A percentile compares a stretch with the other conserved stretches of the same genome.
These are phyloP conservation scores for Tetrahymena elliotti DNA, from an alignment of 73 alveolate species.

Conservation along the genomic window DNA sequence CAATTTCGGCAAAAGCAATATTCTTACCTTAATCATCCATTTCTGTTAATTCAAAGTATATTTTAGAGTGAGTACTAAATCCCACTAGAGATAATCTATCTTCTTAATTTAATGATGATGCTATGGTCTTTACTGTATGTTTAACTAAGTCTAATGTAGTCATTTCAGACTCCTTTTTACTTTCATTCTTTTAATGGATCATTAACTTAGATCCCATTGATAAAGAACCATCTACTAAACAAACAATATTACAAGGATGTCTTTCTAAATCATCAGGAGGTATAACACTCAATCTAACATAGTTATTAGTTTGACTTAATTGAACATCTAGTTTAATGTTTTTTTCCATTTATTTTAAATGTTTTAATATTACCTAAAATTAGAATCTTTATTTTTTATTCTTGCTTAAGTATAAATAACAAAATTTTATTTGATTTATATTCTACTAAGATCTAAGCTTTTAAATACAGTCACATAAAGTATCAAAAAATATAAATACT, in stretches of 20 bases:
- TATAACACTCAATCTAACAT: not conserved
- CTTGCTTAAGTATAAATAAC: not conserved
- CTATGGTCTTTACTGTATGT: not conserved
- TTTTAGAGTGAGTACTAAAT: not conserved
- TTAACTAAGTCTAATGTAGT: not conserved
- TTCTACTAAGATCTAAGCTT: not conserved
- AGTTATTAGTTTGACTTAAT: not conserved
- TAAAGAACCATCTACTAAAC: not conserved
- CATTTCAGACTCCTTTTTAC: not conserved
- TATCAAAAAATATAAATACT: no score
- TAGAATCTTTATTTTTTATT: no score
- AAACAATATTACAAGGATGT: not conserved
- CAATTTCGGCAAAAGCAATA: not conserved
- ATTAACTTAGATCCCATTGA: not conserved
- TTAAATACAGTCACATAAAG: no score
- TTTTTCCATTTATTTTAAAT: not conserved
- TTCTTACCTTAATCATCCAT: not conserved
- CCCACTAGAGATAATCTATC: not conserved
- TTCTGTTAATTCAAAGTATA: not conserved
- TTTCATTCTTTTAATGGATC: not conserved
- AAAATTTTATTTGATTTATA: not conserved
- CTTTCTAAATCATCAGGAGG: not conserved
- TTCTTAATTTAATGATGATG: not conserved
- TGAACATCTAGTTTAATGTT: not conserved
- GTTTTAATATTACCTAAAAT: not conserved